Base-by-base conservation (phyloP, 1,284 basidiomycete genomes). In the Cryptococcus deneoformans region DNA sequence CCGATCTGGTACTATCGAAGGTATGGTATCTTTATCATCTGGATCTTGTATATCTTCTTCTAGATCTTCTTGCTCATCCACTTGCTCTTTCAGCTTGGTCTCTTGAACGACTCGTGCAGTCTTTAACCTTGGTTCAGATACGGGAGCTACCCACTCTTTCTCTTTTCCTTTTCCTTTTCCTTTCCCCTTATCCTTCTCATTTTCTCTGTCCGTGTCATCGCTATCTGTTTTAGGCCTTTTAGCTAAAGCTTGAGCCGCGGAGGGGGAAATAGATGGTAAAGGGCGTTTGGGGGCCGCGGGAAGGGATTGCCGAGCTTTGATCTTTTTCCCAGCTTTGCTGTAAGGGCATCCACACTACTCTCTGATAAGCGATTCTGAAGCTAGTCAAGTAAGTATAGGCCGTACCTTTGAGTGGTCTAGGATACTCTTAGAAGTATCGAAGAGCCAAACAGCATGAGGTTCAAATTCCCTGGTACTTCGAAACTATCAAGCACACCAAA, bases 401-500 rank as follows among this genome's bases (percentile, higher is more conserved):
- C 68, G 38, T 38, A 71, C 69, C 6, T 47, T 54, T 0, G 53
- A 43, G 58, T 76, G 72, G 42, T 70, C 64, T 16, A 64, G 52
- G 6, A 76, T 14, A 2, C 62, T 50, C 53, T 53, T 61, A 14
- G 44, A 50, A 2, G 61, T 61, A 56, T 74, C 67, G 50, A 73
- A 65, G 2, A 76, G 59, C 71, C 71, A 76, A 2, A 56, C 58
- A 0, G 66, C 71, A 50, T 76, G 73, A 0, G 56, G 59, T 2
- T 62, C 42, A 56, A 73, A 44, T 29, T 29, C 29, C 7, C 54
- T 45, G 3, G 62, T 50, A 54, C 64, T 66, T 54, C 67, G 55
- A 46, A 67, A 66, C 54, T 66, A 50, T 16, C 29, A 14, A 3
- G 1, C 9, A 7, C 46, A 14, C 38, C 43, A 46, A 38, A 36